These are phyloP conservation scores for Komagataella ulmi DNA, from an alignment of 805 yeast genomes.

Conservation along the genomic window DNA sequence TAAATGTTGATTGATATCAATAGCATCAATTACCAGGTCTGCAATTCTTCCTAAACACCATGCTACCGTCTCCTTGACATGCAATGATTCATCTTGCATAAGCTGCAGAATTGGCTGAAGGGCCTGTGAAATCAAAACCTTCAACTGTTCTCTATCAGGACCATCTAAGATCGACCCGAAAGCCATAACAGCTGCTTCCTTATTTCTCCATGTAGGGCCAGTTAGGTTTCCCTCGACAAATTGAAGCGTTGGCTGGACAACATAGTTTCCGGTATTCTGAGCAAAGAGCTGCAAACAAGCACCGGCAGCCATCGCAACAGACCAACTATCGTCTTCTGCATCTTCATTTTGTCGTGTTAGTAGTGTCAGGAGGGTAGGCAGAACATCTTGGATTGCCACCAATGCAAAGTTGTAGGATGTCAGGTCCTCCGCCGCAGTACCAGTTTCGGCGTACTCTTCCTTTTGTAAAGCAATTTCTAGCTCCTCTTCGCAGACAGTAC, in stretches of 20 bases:
- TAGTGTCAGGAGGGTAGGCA: conserved; percentile 72
- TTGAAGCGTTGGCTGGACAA: conserved; percentile 71
- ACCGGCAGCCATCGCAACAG: conserved; percentile 97
- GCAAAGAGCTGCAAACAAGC: conserved; percentile 93
- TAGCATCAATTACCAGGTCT: conserved; percentile 68
- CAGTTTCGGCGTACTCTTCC: conserved; percentile 43
- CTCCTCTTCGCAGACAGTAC: conserved; percentile 98
- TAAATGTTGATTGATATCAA: conserved; percentile 50
- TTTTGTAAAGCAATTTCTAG: conserved; percentile 61
- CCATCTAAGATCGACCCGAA: conserved; percentile 96
- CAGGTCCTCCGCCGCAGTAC: conserved; percentile 23
- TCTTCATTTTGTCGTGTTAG: conserved; percentile 86
- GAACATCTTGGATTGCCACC: conserved; percentile 70
- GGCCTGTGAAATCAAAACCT: conserved; percentile 65
- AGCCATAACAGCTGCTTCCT: conserved; percentile 99
- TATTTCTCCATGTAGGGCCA: conserved; percentile 59
- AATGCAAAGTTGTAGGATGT: conserved; percentile 70
- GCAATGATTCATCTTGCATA: conserved; percentile 63
- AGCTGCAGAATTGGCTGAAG: conserved; percentile 62
- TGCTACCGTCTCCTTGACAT: conserved; percentile 93
- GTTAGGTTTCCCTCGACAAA: conserved; percentile 71
- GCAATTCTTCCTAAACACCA: conserved; percentile 98
- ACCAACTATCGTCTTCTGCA: conserved; percentile 94
- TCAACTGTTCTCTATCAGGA: conserved; percentile 64
- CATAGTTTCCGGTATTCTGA: conserved; percentile 74